Base-by-base conservation (phyloP, 2,329 filamentous ascomycete species). In the Penicillium decumbens region DNA sequence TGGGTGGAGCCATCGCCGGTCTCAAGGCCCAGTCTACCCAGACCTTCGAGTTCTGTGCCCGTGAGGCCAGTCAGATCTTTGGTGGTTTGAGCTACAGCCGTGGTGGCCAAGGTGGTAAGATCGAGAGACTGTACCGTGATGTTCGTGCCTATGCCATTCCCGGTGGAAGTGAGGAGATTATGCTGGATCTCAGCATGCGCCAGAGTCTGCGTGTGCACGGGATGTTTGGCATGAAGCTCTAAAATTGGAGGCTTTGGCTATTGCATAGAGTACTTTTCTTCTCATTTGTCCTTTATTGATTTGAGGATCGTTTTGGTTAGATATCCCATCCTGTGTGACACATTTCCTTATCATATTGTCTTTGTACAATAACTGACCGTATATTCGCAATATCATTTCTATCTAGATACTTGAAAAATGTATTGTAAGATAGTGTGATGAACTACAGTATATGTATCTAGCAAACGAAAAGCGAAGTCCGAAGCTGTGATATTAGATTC, bases 41-140 rank as follows among this genome's bases (percentile, higher is more conserved):
- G 2, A 96, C 91, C 0, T 98, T 97, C 64, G 93, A 98, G 76
- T 97, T 95, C 78, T 98, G 93, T 74, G 93, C 93, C 28, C 82
- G 92, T 53, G 93, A 98, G 75, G 93, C 93, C 13, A 89, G 85
- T 67, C 93, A 98, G 80, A 97, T 98, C 72, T 98, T 97, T 64
- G 93, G 93, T 53, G 93, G 93, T 24, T 75, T 97, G 58, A 90
- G 85, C 63, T 97, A 97, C 76, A 91, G 84, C 51, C 83, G 92
- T 38, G 93, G 93, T 48, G 93, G 93, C 13, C 93, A 97, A 76
- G 93, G 93, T 53, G 92, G 83, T 51, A 96, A 96, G 82, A 83
- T 97, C 45, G 93, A 98, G 82, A 77, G 93, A 52, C 75, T 98
- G 63, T 97, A 97, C 73, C 82, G 93, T 55, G 93, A 98, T 70